Percentiles rank a stretch among this genome's conserved stretches.
Conservation (phyloP, 139 green algal species). For the Bryopsis sp. region DNA sequence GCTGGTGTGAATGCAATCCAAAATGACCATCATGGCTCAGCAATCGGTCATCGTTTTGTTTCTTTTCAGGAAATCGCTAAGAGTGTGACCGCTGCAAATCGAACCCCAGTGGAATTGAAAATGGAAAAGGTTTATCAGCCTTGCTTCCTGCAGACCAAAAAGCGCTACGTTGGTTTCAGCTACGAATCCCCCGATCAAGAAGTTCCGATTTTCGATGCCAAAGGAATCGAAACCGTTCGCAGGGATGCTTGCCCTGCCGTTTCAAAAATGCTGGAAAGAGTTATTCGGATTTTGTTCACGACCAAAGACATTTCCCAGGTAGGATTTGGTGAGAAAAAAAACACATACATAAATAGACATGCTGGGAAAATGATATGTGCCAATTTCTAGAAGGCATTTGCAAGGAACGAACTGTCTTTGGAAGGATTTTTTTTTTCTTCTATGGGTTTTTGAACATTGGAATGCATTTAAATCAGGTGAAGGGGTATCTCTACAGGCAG, state of each 20-base stretch:
- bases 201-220: constrained; percentile 61
- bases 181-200: constrained; percentile 60
- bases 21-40: too few species aligned
- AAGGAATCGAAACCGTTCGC: constrained; percentile 92
- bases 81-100: constrained; percentile 77
- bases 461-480: constrained; percentile 38
- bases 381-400: too few species aligned
- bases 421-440: too few species aligned
- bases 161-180: constrained; percentile 90
- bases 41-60: neutral
- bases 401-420: too few species aligned
- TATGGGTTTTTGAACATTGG: too few species aligned
- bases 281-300: constrained; percentile 75
- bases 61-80: constrained; percentile 64
- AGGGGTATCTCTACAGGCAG: constrained; percentile 70
- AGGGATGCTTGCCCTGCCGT: constrained; percentile 86
- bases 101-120: constrained; percentile 79
- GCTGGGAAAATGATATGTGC: neutral
- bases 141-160: constrained; percentile 93
- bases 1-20: neutral
- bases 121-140: constrained; percentile 96
- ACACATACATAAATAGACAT: neutral
- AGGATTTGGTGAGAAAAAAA: too few species aligned
- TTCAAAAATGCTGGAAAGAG: constrained; percentile 76
- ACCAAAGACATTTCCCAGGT: constrained; percentile 67